Percentiles rank a stretch among this genome's conserved stretches.
Conservation (phyloP, 192 early-diverging fungal genomes). For the Haplosporangium gracile region DNA sequence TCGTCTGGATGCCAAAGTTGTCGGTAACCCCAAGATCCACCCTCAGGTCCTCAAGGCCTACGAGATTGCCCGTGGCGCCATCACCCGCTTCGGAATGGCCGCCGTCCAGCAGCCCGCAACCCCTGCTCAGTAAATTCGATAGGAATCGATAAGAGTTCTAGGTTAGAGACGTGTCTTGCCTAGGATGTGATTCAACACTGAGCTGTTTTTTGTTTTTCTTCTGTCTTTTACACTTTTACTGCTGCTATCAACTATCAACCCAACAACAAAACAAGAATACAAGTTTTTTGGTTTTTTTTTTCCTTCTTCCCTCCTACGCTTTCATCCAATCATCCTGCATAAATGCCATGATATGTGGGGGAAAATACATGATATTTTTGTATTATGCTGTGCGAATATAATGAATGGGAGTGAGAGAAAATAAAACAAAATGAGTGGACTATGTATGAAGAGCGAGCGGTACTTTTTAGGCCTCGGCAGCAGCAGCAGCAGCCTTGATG, state of each 20-base stretch:
- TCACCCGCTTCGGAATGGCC: slow-evolving; percentile 53
- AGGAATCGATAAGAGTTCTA: not conserved
- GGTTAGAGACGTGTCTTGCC: too few species aligned
- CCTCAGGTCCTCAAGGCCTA: slow-evolving; percentile 60
- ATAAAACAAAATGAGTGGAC: not conserved
- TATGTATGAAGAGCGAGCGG: not conserved
- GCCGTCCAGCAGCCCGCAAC: slow-evolving; percentile 48
- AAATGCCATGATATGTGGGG: not conserved
- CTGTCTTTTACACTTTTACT: not conserved
- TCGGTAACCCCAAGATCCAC: slow-evolving; percentile 63
- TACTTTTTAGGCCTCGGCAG: slow-evolving; percentile 21
- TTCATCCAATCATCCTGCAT: not conserved
- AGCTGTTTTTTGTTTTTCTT: not conserved
- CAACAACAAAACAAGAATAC: not conserved
- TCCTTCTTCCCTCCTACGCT: not conserved
- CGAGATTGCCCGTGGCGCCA: slow-evolving; percentile 31
- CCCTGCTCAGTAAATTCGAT: slow-evolving; percentile 12
- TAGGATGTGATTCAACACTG: not conserved
- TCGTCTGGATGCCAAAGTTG: slow-evolving; percentile 48
- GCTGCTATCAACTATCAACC: not conserved
- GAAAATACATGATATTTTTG: not conserved
- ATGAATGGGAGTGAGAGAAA: not conserved
- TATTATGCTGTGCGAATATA: slow-evolving; percentile 4
- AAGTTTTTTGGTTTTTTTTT: not conserved
- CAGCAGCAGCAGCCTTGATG: slow-evolving; percentile 41